Conservation (phyloP, 2,329 filamentous ascomycete genomes). For the Fusarium mundagurra region DNA sequence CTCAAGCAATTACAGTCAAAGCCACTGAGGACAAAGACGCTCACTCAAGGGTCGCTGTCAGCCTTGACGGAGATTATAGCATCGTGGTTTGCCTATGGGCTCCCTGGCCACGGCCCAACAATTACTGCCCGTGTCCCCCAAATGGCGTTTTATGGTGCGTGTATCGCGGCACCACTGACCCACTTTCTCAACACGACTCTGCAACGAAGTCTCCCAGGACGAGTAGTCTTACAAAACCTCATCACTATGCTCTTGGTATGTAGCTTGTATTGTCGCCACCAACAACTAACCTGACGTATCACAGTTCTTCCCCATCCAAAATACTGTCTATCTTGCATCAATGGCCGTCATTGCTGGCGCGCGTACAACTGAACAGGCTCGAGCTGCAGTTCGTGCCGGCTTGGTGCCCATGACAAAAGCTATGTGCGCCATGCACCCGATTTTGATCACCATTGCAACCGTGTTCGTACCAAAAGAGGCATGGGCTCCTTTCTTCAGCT, state of each 20-base stretch:
- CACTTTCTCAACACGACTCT: constrained; percentile 12
- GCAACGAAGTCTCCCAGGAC: background rate
- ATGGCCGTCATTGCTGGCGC: constrained; percentile 24
- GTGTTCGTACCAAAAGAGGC: background rate
- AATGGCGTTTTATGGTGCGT: constrained; percentile 26
- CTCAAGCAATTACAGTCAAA: constrained; percentile 18
- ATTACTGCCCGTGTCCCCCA: constrained; percentile 19
- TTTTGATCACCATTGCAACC: constrained; percentile 3
- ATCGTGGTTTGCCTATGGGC: constrained; percentile 8
- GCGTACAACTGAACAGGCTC: constrained; percentile 7
- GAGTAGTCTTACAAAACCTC: background rate
- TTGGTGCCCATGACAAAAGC: constrained; percentile 15
- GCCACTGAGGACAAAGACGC: constrained; percentile 19
- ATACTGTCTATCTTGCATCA: constrained; percentile 15
- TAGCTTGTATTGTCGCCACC: background rate
- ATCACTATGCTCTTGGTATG: constrained; percentile 8
- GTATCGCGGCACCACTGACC: constrained; percentile 10
- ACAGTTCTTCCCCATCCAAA: constrained; percentile 22
- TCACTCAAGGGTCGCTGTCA: constrained; percentile 3
- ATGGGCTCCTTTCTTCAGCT: constrained; percentile 8
- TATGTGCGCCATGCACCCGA: constrained; percentile 12
- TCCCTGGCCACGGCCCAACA: constrained; percentile 14
- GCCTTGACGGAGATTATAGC: constrained; percentile 17
- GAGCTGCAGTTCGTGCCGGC: background rate
- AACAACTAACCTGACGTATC: background rate